Percentiles rank a stretch among this genome's conserved stretches.
phyloP scores from a whole-genome alignment of 371 early-diverging fungal genomes.

The Capillidium rhysosporum region DNA sequence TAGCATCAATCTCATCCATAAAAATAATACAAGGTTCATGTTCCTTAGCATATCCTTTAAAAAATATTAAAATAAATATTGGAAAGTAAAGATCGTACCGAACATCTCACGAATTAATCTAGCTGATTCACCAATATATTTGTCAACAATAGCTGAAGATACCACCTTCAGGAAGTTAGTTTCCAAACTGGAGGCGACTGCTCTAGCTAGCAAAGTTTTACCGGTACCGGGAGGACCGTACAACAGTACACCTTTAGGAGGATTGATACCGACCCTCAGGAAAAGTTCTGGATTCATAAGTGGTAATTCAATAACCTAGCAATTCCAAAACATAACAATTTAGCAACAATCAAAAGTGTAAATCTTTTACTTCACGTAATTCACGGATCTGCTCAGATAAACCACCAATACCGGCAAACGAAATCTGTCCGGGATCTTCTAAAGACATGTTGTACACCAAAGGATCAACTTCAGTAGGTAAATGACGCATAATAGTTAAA shows the following conservation, averaged over 20 bases:
- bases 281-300: slow-evolving; percentile 99
- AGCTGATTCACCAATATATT: slow-evolving; percentile 98
- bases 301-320: slow-evolving; percentile 93
- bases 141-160: slow-evolving; percentile 96
- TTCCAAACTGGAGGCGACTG: slow-evolving; percentile 93
- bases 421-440: slow-evolving; percentile 89
- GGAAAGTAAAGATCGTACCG: slow-evolving; percentile 26
- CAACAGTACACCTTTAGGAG: slow-evolving; percentile 93
- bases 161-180: slow-evolving; percentile 97
- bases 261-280: slow-evolving; percentile 93
- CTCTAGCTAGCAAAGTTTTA: slow-evolving; percentile 81
- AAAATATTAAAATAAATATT: neutral
- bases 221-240: slow-evolving; percentile 99
- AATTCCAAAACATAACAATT: neutral
- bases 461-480: slow-evolving; percentile 99
- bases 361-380: slow-evolving; percentile 69
- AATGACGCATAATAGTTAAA: slow-evolving; percentile 95
- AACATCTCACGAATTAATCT: slow-evolving; percentile 98
- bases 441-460: slow-evolving; percentile 98
- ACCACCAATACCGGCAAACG: slow-evolving; percentile 98
- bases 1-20: slow-evolving; percentile 99
- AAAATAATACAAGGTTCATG: slow-evolving; percentile 99
- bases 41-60: slow-evolving; percentile 83
- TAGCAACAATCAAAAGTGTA: neutral
- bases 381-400: slow-evolving; percentile 95